phyloP scores from a whole-genome alignment of 2,329 filamentous ascomycete species.

The Monilinia fructigena region DNA sequence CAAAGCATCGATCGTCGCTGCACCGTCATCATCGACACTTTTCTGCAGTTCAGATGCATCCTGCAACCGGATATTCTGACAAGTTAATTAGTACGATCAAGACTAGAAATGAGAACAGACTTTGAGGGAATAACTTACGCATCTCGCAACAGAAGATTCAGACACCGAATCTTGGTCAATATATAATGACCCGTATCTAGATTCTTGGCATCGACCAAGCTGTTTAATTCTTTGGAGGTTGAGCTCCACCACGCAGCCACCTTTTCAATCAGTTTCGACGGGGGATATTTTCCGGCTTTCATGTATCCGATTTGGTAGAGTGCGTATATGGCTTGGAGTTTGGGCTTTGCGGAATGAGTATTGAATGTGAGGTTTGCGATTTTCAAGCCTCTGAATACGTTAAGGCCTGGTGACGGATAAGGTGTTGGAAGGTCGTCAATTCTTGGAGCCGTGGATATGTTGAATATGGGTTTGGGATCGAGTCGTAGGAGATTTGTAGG shows the following conservation, averaged over 20 bases:
- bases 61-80: background rate
- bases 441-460: background rate
- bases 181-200: background rate
- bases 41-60: background rate
- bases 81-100: background rate
- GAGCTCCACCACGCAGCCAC: background rate
- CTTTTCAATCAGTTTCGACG: background rate
- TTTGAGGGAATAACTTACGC: background rate
- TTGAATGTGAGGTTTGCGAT: background rate
- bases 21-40: background rate
- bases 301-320: background rate
- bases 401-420: background rate
- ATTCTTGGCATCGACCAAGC: background rate
- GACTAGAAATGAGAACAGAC: background rate
- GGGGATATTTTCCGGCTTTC: no score
- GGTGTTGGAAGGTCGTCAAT: background rate
- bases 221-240: background rate
- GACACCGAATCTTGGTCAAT: background rate
- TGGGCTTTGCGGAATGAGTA: background rate
- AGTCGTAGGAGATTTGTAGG: background rate
- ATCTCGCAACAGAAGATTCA: background rate
- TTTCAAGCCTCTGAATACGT: background rate
- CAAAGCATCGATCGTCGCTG: background rate
- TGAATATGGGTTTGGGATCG: background rate
- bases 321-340: background rate